These are phyloP conservation scores for Corylus americana DNA, from an alignment of 306 rosid genomes.

Conservation along the genomic window DNA sequence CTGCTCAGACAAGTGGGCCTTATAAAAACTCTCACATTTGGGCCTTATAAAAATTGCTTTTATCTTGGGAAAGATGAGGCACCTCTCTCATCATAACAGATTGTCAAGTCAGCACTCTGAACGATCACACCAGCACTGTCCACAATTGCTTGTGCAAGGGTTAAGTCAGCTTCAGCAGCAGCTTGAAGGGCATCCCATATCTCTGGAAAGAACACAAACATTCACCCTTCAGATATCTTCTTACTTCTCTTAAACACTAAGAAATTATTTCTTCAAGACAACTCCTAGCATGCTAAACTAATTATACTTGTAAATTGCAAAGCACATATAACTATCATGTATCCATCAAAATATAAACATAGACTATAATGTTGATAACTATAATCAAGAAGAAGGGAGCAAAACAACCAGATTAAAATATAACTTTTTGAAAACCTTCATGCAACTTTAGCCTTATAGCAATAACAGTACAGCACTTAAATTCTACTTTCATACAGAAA, in stretches of 20 bases:
- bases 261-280: not conserved
- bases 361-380: not conserved
- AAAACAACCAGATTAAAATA: not conserved
- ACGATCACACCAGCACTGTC: constrained; percentile 96
- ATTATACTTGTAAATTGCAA: not conserved
- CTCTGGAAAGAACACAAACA: constrained; percentile 45
- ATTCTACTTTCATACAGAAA: not conserved
- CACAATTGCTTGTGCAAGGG: constrained; percentile 87
- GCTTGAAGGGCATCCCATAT: constrained; percentile 99
- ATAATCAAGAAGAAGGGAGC: not conserved
- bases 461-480: not conserved
- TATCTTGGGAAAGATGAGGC: not conserved
- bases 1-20: too few species aligned
- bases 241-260: not conserved
- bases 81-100: constrained; percentile 99
- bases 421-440: not conserved
- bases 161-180: constrained; percentile 88
- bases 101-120: constrained; percentile 89
- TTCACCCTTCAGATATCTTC: constrained; percentile 1
- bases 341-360: not conserved
- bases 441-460: not conserved
- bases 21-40: too few species aligned
- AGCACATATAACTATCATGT: not conserved
- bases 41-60: too few species aligned
- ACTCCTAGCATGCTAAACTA: not conserved